Base-by-base conservation (phyloP, 306 rosid genomes). In the Luffa acutangula region DNA sequence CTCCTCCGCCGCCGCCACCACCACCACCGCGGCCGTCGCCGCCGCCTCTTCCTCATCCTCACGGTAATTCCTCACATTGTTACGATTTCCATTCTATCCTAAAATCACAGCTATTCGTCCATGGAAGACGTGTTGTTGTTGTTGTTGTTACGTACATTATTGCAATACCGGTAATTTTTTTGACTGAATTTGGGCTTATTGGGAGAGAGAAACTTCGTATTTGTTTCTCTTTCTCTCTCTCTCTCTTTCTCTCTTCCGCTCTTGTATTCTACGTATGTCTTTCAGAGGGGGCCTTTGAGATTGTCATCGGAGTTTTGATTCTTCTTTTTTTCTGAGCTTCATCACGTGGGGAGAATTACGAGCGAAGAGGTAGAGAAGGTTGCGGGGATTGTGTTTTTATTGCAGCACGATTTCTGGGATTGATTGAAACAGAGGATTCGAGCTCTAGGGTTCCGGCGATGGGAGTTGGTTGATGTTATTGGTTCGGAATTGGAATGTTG, bases 401-500 rank as follows among this genome's bases (percentile, higher is more conserved):
- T 34, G 45, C 14, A 33, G 78, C 31, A 60, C 1, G 48, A 3
- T 4, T 21, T 73, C 34, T 51, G 60, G 78, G 12, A 72, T 48
- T 33, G 14, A 73, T 73, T 31, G 60, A 73, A 73, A 49, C 60
- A 31, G 59, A 49, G 78, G 60, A 73, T 4, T 73, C 78, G 45
- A 73, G 58, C 14, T 66, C 74, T 73, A 73, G 78, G 78, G 78
- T 73, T 73, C 78, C 31, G 78, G 78, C 45, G 25, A 51, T 49
- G 78, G 78, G 41, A 73, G 39, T 73, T 65, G 46, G 72, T 36
- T 34, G 71, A 54, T 18, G 25, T 54, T 6, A 54, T 54, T 54
- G 60, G 12, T 57, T 57, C 4, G 73, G 31, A 37, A 66, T 66
- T 66, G 17, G 57, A 85, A 95, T 93, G 97, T 80, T 83, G 90